Percentiles rank a stretch among this genome's conserved stretches.
These are phyloP conservation scores for Tylopilus plumbeoviolaceoides DNA, from an alignment of 768 basidiomycete genomes.

Conservation along the genomic window DNA sequence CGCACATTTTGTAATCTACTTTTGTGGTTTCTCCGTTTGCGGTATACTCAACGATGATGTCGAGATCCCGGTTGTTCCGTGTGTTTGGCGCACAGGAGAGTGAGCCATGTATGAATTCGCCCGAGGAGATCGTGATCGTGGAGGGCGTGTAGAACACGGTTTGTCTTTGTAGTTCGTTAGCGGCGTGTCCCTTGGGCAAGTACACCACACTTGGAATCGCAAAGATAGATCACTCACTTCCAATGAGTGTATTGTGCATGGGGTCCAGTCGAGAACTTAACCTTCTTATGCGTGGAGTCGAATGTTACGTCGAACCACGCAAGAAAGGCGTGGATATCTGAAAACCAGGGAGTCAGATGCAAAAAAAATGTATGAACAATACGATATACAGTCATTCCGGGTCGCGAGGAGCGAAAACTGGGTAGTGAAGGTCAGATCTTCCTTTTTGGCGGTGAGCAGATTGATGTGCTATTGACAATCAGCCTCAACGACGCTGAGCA, in stretches of 20 bases:
- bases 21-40: conserved; percentile 26
- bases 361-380: not conserved
- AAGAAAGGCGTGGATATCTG: conserved; percentile 96
- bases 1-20: conserved; percentile 87
- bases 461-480: conserved; percentile 68
- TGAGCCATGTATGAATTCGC: conserved; percentile 68
- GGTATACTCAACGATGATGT: conserved; percentile 79
- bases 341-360: not conserved
- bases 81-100: conserved; percentile 84
- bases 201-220: not conserved
- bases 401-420: conserved; percentile 79
- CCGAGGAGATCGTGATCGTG: conserved; percentile 64
- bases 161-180: conserved; percentile 51
- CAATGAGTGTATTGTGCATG: conserved; percentile 96
- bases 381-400: conserved; percentile 83
- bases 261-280: conserved; percentile 95
- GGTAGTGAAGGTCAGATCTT: conserved; percentile 84
- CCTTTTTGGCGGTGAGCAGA: conserved; percentile 87
- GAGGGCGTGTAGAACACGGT: conserved; percentile 96
- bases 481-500: not conserved
- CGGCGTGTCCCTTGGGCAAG: not conserved
- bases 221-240: conserved; percentile 60
- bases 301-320: conserved; percentile 99
- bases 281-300: conserved; percentile 92
- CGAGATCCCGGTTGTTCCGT: conserved; percentile 92